Percentiles rank a stretch among this genome's conserved stretches.
phyloP scores from a whole-genome alignment of 768 basidiomycete genomes.

The Mycena galopus region DNA sequence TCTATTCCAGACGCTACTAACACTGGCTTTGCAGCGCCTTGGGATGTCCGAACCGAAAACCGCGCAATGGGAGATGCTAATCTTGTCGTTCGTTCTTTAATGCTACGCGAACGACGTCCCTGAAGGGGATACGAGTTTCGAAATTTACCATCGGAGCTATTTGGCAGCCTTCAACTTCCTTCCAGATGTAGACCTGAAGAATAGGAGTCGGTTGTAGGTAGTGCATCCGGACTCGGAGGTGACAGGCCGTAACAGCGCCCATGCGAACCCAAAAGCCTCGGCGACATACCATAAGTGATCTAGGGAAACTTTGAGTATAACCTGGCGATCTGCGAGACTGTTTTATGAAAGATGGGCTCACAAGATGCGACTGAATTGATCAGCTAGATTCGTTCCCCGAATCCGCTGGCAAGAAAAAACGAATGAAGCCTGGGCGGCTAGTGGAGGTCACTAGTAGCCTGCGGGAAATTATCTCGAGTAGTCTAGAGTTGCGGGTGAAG shows the following conservation, averaged over 20 bases:
- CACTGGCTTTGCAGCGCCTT: slow-evolving; percentile 35
- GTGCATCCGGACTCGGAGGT: slow-evolving; percentile 7
- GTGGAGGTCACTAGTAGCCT: slow-evolving; percentile 1
- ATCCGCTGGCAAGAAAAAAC: slow-evolving; percentile 13
- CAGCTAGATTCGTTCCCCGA: slow-evolving; percentile 6
- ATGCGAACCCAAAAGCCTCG: slow-evolving; percentile 1
- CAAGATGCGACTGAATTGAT: background rate
- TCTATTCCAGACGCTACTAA: slow-evolving; percentile 29
- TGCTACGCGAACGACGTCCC: slow-evolving; percentile 17
- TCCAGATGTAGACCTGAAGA: slow-evolving; percentile 21
- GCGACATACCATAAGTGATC: background rate
- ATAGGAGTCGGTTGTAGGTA: slow-evolving; percentile 20
- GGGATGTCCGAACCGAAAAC: slow-evolving; percentile 27
- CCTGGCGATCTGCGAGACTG: slow-evolving; percentile 20
- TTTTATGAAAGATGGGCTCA: slow-evolving; percentile 12
- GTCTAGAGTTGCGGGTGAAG: background rate
- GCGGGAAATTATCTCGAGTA: background rate
- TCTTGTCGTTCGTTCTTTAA: slow-evolving; percentile 16
- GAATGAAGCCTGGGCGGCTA: background rate
- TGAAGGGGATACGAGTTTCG: slow-evolving; percentile 26
- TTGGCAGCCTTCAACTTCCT: slow-evolving; percentile 14
- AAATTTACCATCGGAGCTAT: slow-evolving; percentile 26
- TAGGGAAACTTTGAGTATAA: slow-evolving; percentile 18
- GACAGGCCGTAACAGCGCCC: background rate
- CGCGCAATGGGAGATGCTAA: slow-evolving; percentile 23